Evolutionary conservation across 2,329 filamentous ascomycete genomes (phyloP), one percentile per base, ranked within the genome.

Genomic region (Aspergillus sclerotialis): DNA sequence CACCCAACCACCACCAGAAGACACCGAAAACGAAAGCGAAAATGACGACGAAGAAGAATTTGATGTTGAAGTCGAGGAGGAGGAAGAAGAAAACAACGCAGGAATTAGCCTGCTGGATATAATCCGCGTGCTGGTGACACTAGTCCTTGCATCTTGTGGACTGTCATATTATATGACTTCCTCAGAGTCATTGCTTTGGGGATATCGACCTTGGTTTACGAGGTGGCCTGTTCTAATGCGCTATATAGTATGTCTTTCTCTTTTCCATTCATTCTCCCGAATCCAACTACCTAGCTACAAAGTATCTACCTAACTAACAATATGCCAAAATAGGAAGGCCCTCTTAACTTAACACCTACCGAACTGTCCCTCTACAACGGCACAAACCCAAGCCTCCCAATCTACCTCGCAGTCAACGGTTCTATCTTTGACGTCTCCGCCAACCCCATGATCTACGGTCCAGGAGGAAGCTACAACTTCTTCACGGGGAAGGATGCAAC

Each of bases 401-500:
- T 96, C 58, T 94, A 94, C 68, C 75, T 98, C 36, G 87, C 88
- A 43, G 79, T 98, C 52, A 81, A 82, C 57, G 72, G 75, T 45
- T 75, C 70, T 13, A 75, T 82, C 60, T 82, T 78, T 67, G 78
- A 82, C 50, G 78, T 82, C 28, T 71, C 68, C 28, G 67, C 69
- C 6, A 70, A 69, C 24, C 67, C 70, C 50, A 38, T 70, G 13
- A 60, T 65, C 39, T 92, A 92, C 67, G 85, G 85, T 1, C 82
- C 89, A 0, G 88, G 87, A 17, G 92, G 89, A 4, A 79, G 78
- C 24, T 98, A 98, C 70, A 73, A 80, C 52, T 81, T 83, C 65
- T 94, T 98, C 61, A 78, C 88, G 0, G 92, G 90, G 40, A 73
- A 74, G 42, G 92, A 98, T 63, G 89, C 90, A 21, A 79, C 84